These are phyloP conservation scores for Pichia sp. DNA, from an alignment of 1,139 yeast species.

Conservation along the genomic window DNA sequence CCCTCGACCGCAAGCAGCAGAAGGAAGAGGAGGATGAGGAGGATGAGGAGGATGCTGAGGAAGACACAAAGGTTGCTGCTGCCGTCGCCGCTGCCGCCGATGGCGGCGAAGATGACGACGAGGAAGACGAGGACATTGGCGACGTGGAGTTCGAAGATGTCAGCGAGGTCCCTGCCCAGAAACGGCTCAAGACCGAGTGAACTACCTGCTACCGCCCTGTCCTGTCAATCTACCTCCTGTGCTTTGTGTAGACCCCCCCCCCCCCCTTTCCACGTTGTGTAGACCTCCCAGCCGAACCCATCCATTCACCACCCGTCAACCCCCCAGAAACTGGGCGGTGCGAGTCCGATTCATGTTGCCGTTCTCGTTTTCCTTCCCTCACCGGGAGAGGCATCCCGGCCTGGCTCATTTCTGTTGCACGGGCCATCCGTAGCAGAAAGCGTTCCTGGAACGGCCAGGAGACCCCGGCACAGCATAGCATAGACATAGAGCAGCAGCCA, in stretches of 20 bases:
- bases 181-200: conserved; percentile 19
- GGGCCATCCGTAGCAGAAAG: too few relatives aligned
- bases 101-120: conserved; percentile 17
- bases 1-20: conserved; percentile 29
- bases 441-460: too few relatives aligned
- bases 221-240: too few relatives aligned
- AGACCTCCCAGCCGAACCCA: neutral
- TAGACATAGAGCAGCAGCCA: neutral
- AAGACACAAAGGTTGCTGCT: conserved; percentile 18
- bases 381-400: neutral
- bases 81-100: conserved; percentile 5
- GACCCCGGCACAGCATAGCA: neutral
- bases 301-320: too few relatives aligned
- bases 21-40: conserved; percentile 20
- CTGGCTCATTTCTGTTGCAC: too few relatives aligned
- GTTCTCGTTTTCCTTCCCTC: too few relatives aligned
- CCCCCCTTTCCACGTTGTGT: neutral
- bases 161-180: conserved; percentile 17
- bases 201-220: neutral
- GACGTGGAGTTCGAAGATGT: conserved; percentile 25
- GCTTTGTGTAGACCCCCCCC: neutral
- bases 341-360: neutral
- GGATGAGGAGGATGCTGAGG: conserved; percentile 13
- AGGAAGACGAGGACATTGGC: conserved; percentile 22
- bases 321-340: neutral